Evolutionary conservation across 768 basidiomycete genomes (phyloP).

Genomic region (Krasilnikovozyma curviuscula): DNA sequence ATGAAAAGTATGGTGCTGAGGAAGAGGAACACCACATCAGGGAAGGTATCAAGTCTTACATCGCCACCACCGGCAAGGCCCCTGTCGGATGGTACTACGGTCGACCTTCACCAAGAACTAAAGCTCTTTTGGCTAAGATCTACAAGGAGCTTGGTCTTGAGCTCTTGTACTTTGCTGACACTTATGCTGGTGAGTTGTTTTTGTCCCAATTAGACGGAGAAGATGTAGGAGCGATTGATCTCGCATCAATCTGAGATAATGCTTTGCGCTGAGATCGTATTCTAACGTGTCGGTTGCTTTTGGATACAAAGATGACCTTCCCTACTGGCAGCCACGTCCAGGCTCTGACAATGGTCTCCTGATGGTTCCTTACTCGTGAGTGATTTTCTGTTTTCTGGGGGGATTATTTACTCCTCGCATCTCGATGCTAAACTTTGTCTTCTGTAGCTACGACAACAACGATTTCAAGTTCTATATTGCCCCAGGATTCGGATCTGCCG

Average conservation of each 20-base stretch:
- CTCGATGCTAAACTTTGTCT: too few species aligned
- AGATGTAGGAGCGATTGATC: too few species aligned
- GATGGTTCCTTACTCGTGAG: slow-evolving; percentile 19
- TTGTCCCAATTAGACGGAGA: too few species aligned
- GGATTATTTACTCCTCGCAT: too few species aligned
- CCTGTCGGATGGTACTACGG: slow-evolving; percentile 12
- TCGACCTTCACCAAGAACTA: slow-evolving; percentile 9
- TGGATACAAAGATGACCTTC: slow-evolving; percentile 15
- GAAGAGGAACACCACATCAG: slow-evolving; percentile 19
- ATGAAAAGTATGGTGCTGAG: slow-evolving; percentile 14
- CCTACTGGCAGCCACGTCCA: slow-evolving; percentile 17
- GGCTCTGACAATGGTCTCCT: slow-evolving; percentile 14
- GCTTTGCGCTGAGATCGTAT: too few species aligned
- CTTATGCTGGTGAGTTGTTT: too few species aligned
- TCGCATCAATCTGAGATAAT: too few species aligned
- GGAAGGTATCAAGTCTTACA: slow-evolving; percentile 13
- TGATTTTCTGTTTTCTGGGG: too few species aligned
- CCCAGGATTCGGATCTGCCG: slow-evolving; percentile 10
- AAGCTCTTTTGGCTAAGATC: slow-evolving; percentile 17
- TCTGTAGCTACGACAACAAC: slow-evolving; percentile 20
- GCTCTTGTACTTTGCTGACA: slow-evolving; percentile 16
- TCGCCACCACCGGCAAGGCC: slow-evolving; percentile 11
- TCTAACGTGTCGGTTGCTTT: too few species aligned
- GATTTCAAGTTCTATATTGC: slow-evolving; percentile 17
- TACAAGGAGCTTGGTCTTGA: slow-evolving; percentile 19